phyloP scores from a whole-genome alignment of 192 early-diverging fungal genomes.

The Irineochytrium annulatum region DNA sequence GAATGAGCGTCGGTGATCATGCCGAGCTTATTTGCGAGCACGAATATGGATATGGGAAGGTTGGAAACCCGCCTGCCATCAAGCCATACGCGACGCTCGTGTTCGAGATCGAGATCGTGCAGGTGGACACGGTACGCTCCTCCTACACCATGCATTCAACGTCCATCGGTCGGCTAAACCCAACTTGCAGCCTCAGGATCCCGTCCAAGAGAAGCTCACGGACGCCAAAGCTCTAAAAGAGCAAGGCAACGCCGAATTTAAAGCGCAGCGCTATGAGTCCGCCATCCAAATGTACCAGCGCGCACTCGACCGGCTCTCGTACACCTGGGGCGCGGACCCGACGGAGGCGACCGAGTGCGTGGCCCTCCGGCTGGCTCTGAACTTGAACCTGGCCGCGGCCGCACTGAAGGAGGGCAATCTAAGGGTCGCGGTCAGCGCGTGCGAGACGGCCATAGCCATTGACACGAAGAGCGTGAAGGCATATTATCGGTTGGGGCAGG shows the following conservation, averaged over 20 bases:
- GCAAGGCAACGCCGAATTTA: constrained; percentile 21
- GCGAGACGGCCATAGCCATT: constrained; percentile 19
- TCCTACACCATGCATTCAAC: neutral
- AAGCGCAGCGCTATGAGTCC: constrained; percentile 1
- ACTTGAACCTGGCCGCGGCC: constrained; percentile 28
- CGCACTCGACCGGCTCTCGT: constrained; percentile 16
- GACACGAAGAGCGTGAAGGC: constrained; percentile 20
- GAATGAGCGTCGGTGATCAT: constrained; percentile 66
- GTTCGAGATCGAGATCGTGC: constrained; percentile 50
- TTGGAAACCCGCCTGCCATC: constrained; percentile 56
- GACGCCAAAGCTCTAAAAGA: constrained; percentile 15
- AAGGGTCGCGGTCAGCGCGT: constrained; percentile 17
- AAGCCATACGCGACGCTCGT: constrained; percentile 60
- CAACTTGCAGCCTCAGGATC: constrained; percentile 21
- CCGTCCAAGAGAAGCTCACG: constrained; percentile 14
- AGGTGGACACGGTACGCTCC: constrained; percentile 19
- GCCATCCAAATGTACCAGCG: constrained; percentile 12
- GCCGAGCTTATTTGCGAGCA: constrained; percentile 55
- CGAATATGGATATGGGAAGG: constrained; percentile 65
- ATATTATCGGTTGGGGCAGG: constrained; percentile 19
- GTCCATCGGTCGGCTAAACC: neutral
- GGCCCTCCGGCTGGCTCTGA: constrained; percentile 16
- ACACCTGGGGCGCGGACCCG: constrained; percentile 28
- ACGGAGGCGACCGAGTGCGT: constrained; percentile 13
- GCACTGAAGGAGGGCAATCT: constrained; percentile 20